Percentiles rank a stretch among this genome's conserved stretches.
These are phyloP conservation scores for Oryza coarctata DNA, from an alignment of 176 grass and related monocot species.

Conservation along the genomic window DNA sequence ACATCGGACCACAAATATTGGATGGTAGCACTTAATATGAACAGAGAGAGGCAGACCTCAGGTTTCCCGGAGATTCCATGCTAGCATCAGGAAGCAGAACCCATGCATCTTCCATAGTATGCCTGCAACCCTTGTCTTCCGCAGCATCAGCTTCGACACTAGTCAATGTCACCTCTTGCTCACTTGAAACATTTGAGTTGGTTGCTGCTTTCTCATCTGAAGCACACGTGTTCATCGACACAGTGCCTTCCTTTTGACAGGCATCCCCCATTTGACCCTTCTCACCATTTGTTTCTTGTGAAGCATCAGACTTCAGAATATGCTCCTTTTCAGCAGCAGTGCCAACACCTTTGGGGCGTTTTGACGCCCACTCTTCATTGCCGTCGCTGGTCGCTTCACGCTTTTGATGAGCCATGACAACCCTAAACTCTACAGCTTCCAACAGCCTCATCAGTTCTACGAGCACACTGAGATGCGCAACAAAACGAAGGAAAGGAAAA, in stretches of 20 bases:
- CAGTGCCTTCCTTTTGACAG: slow-evolving; percentile 7
- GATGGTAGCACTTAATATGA: neutral
- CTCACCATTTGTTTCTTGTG: slow-evolving; percentile 27
- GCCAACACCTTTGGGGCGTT: slow-evolving; percentile 41
- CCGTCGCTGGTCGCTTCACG: slow-evolving; percentile 37
- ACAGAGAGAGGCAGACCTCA: slow-evolving; percentile 57
- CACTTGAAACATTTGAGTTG: slow-evolving; percentile 22
- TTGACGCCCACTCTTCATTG: slow-evolving; percentile 39
- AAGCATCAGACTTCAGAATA: neutral
- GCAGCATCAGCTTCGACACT: slow-evolving; percentile 70
- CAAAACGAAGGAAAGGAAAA: neutral
- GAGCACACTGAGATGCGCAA: neutral
- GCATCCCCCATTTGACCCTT: slow-evolving; percentile 14
- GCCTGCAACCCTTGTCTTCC: slow-evolving; percentile 85
- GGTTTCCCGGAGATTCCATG: slow-evolving; percentile 45
- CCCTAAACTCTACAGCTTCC: neutral
- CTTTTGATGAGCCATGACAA: slow-evolving; percentile 70
- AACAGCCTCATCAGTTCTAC: neutral
- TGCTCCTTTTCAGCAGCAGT: slow-evolving; percentile 14
- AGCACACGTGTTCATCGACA: neutral
- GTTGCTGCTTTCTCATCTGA: slow-evolving; percentile 11
- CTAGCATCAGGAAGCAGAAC: slow-evolving; percentile 60
- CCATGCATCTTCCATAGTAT: slow-evolving; percentile 85
- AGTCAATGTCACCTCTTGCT: slow-evolving; percentile 34
- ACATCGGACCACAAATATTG: neutral